A percentile compares a stretch with the other conserved stretches of the same genome.
Conservation (phyloP, 345 rosid species). For the Dimocarpus longan region DNA sequence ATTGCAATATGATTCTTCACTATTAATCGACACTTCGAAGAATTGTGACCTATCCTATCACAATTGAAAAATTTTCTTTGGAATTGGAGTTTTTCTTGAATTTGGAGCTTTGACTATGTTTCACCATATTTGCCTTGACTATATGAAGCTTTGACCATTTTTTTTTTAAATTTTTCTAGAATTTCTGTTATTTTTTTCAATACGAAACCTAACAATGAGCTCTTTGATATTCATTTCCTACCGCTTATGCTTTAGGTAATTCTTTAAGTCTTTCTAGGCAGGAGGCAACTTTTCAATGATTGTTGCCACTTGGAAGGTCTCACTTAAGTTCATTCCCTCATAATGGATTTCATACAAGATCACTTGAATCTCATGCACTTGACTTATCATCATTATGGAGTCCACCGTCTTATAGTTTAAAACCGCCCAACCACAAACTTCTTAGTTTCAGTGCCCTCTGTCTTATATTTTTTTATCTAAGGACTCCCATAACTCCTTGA, state of each 20-base stretch:
- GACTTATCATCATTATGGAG: not conserved
- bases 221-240: not conserved
- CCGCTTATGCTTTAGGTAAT: not conserved
- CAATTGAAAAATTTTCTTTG: too few relatives aligned
- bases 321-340: not conserved
- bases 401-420: not conserved
- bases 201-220: not conserved
- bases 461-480: too few relatives aligned
- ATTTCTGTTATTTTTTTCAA: not conserved
- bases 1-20: too few relatives aligned
- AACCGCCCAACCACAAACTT: too few relatives aligned
- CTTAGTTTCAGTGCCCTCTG: too few relatives aligned
- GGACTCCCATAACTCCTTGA: too few relatives aligned
- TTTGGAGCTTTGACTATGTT: too few relatives aligned
- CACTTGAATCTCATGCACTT: not conserved
- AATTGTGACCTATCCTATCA: too few relatives aligned
- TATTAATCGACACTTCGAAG: too few relatives aligned
- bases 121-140: too few relatives aligned
- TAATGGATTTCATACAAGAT: not conserved
- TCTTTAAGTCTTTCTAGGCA: not conserved
- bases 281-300: not conserved
- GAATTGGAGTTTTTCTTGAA: too few relatives aligned
- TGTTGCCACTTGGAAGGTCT: not conserved
- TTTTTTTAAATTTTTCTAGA: not conserved
- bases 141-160: too few relatives aligned